Evolutionary conservation across 2,329 filamentous ascomycete species (phyloP).

Genomic region (Fusarium dlaminii): DNA sequence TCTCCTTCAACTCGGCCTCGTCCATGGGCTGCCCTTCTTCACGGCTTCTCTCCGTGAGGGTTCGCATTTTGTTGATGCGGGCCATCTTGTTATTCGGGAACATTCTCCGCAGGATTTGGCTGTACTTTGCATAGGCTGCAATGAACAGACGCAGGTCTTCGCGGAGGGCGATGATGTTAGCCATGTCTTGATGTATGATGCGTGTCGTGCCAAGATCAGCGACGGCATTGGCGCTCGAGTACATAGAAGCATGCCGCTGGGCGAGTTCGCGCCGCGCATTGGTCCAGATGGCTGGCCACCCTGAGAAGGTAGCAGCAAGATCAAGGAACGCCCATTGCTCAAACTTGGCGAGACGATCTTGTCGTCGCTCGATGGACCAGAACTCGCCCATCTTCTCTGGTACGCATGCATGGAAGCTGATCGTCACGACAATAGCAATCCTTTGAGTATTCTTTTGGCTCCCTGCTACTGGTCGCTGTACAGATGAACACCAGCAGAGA

Average conservation of each 20-base stretch:
- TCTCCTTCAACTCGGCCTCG: neutral
- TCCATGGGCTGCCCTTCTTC: neutral
- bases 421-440: neutral
- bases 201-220: neutral
- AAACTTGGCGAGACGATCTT: neutral
- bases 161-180: neutral
- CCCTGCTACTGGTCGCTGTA: neutral
- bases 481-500: neutral
- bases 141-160: neutral
- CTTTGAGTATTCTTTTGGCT: accelerated
- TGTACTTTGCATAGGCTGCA: neutral
- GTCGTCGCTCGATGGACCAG: neutral
- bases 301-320: neutral
- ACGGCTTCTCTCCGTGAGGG: neutral
- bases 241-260: neutral
- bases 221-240: neutral
- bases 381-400: neutral
- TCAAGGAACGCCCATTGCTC: neutral
- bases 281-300: neutral
- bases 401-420: neutral
- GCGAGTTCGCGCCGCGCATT: neutral
- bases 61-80: neutral
- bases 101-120: neutral
- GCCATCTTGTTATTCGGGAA: neutral
- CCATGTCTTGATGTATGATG: neutral